These are phyloP conservation scores for Euphorbia celastroides DNA, from an alignment of 441 rosid genomes.

Conservation along the genomic window DNA sequence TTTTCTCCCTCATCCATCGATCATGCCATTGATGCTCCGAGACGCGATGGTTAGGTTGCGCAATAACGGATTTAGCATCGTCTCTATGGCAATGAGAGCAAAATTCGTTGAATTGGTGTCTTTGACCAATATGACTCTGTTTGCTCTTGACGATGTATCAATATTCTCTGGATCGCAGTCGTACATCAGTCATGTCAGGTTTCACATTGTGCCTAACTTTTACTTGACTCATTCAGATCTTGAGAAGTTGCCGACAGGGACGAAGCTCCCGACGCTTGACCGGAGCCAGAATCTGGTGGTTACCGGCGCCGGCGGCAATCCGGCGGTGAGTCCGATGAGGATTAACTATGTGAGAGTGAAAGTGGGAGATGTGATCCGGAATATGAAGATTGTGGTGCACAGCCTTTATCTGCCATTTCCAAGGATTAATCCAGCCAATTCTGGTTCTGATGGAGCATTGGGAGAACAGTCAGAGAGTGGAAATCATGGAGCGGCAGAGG, in stretches of 20 bases:
- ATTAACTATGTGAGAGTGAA: slow-evolving; percentile 53
- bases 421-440: slow-evolving; percentile 31
- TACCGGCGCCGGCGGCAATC: slow-evolving; percentile 29
- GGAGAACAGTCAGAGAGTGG: slow-evolving; percentile 4
- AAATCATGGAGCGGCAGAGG: slow-evolving; percentile 10
- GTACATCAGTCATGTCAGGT: slow-evolving; percentile 39
- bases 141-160: slow-evolving; percentile 51
- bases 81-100: slow-evolving; percentile 47
- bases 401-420: slow-evolving; percentile 53
- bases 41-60: slow-evolving; percentile 56
- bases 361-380: slow-evolving; percentile 45
- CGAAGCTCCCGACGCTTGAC: slow-evolving; percentile 41
- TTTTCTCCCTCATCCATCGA: slow-evolving; percentile 26
- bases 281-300: slow-evolving; percentile 43
- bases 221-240: slow-evolving; percentile 35
- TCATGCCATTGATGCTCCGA: slow-evolving; percentile 56
- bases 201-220: slow-evolving; percentile 52
- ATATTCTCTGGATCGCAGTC: slow-evolving; percentile 48
- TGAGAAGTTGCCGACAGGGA: slow-evolving; percentile 41
- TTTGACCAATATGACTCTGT: slow-evolving; percentile 47
- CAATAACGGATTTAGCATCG: slow-evolving; percentile 48
- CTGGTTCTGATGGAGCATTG: slow-evolving; percentile 17
- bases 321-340: slow-evolving; percentile 24
- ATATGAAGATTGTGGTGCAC: slow-evolving; percentile 51
- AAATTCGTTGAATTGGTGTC: slow-evolving; percentile 39